phyloP scores from a whole-genome alignment of 768 basidiomycete species.

The Pisolithus albus region DNA sequence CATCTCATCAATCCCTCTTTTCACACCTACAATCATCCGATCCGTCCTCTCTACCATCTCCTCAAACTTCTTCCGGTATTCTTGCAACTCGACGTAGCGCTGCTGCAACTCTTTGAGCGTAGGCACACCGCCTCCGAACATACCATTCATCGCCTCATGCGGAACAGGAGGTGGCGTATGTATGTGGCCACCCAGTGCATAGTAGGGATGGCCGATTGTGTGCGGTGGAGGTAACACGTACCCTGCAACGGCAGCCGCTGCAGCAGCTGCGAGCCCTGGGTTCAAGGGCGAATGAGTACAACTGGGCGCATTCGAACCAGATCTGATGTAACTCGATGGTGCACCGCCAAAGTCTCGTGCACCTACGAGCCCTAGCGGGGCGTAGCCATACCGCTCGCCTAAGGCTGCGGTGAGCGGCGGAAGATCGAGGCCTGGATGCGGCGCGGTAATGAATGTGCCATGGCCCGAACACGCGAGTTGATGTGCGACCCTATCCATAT shows the following conservation, averaged over 20 bases:
- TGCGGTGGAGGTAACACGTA: conserved; percentile 38
- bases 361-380: conserved; percentile 27
- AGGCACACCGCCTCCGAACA: conserved; percentile 27
- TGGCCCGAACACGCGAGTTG: conserved; percentile 31
- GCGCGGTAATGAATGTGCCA: conserved; percentile 30
- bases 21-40: conserved; percentile 61
- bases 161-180: conserved; percentile 26
- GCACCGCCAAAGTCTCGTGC: conserved; percentile 32
- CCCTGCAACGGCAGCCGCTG: conserved; percentile 30
- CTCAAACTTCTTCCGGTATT: conserved; percentile 58
- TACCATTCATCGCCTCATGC: conserved; percentile 26
- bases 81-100: conserved; percentile 59
- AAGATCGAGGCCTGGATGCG: conserved; percentile 50
- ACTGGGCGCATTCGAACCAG: conserved; percentile 61
- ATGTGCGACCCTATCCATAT: conserved; percentile 29
- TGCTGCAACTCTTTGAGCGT: conserved; percentile 59
- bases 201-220: conserved; percentile 30
- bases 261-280: conserved; percentile 30
- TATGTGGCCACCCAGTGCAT: conserved; percentile 27
- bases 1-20: conserved; percentile 74
- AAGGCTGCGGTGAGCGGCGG: conserved; percentile 49
- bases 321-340: conserved; percentile 54
- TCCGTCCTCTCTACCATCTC: conserved; percentile 75
- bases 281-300: conserved; percentile 66
- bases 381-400: conserved; percentile 32